Base-by-base conservation (phyloP, 306 rosid genomes). In the Geum urbanum region DNA sequence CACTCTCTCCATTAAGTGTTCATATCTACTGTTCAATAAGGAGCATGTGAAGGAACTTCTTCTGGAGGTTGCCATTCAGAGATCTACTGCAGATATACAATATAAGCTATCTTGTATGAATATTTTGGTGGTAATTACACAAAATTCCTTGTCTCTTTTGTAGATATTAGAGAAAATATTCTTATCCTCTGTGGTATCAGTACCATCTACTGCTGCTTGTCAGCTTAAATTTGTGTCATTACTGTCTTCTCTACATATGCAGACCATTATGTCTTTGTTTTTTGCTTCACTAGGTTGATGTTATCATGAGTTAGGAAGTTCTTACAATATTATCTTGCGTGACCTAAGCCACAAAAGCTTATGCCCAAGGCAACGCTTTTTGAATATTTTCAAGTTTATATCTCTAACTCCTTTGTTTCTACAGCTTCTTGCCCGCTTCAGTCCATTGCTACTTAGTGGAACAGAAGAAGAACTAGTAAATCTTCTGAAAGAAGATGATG, bases 21-120 rank as follows among this genome's bases (percentile, higher is more conserved):
- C 99, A 50, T 91, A 87, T 75, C 71, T 89, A 76, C 92, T 95
- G 66, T 95, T 95, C 86, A 87, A 91, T 87, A 95, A 89, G 87
- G 97, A 89, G 81, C 92, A 95, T 49, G 95, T 87, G 72, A 89
- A 87, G 81, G 89, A 77, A 75, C 77, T 86, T 86, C 87, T 91
- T 84, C 72, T 69, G 71, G 95, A 91, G 84, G 74, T 76, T 40
- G 67, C 69, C 55, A 63, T 73, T 60, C 91, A 91, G 63, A 91
- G 84, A 70, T 77, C 91, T 72, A 74, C 85, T n/a, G 85, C 79
- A 32, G 84, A 81, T 82, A 73, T 72, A 46, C 84, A 66, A 67
- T 79, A 39, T 73, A 53, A 70, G 57, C 80, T 75, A 63, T 86
- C 96, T 69, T 89, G 89, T 79, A 80, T 95, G 89, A 75, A 88